A percentile compares a stretch with the other conserved stretches of the same genome.
Conservation (phyloP, 2,329 filamentous ascomycete genomes). For the Aureobasidium mangrovei region DNA sequence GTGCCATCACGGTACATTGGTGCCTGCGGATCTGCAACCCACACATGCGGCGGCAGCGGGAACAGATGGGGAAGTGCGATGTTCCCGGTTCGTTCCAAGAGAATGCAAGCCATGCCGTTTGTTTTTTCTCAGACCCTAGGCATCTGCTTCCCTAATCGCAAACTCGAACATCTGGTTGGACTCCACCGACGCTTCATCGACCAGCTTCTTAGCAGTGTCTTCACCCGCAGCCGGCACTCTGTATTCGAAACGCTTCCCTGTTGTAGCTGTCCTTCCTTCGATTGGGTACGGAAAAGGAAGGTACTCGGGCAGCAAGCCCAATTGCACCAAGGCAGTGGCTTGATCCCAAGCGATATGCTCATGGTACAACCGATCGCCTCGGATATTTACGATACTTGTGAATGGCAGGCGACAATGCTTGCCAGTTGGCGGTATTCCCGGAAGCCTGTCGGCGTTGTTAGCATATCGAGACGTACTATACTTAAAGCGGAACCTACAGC, state of each 20-base stretch:
- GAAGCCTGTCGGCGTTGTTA: slow-evolving; percentile 43
- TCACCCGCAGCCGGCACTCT: slow-evolving; percentile 51
- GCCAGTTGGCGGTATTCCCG: slow-evolving; percentile 47
- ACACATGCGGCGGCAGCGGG: neutral
- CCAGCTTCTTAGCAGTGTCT: slow-evolving; percentile 45
- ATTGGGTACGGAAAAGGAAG: slow-evolving; percentile 53
- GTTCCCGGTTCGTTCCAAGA: neutral
- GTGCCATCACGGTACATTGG: slow-evolving; percentile 11
- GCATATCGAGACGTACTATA: neutral
- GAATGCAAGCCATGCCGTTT: neutral
- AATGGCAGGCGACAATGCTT: slow-evolving; percentile 45
- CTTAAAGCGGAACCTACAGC: slow-evolving; percentile 45
- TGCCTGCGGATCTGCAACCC: slow-evolving; percentile 3
- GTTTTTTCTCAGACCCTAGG: neutral
- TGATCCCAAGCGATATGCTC: slow-evolving; percentile 56
- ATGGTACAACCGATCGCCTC: slow-evolving; percentile 46
- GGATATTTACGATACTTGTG: slow-evolving; percentile 47
- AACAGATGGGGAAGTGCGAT: neutral
- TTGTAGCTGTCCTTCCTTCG: slow-evolving; percentile 27
- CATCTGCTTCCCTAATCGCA: slow-evolving; percentile 22
- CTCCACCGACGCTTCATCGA: slow-evolving; percentile 39
- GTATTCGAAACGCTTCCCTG: slow-evolving; percentile 47
- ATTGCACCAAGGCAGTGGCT: slow-evolving; percentile 48
- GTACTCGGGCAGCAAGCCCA: slow-evolving; percentile 52
- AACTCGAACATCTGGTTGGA: slow-evolving; percentile 51